Evolutionary conservation across 163 green algal species (phyloP), one percentile per base, ranked within the genome.

Genomic region (Chlamydomonas reinhardtii): DNA sequence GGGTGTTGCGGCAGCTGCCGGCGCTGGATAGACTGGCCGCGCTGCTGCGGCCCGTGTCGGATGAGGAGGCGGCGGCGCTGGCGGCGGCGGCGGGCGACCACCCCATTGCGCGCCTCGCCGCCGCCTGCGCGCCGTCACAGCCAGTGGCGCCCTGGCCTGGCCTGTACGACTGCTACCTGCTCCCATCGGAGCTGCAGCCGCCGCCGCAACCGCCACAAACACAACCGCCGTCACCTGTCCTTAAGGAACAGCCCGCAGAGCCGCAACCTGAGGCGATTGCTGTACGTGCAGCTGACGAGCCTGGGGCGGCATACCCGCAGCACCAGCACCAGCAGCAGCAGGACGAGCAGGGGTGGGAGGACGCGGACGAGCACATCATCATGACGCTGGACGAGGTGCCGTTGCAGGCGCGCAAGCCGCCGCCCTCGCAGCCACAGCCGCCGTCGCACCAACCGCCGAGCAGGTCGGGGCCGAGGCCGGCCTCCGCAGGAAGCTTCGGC

Each of bases 371-470:
- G 48, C 74, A 76, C 43, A n/a, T 85, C 11, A 43, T 76, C 19
- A 76, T 85, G 77, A 76, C 77, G 31, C 69, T 85, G 43, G 77
- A 85, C 48, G 77, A 61, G 4, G 69, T 79, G 61, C 79, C 79
- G 24, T 35, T 86, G 69, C 43, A 24, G 32, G 6, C 14, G 25
- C 69, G 79, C 52, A 78, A 54, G 69, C 34, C 62, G 32, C 34
- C 62, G 22, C 37, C 72, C 31, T 11, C 14, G 14, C 29, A 65
- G 12, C 27, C 14, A 2, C 29, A 65, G 12, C 27, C n/a, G 64
- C 39, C 32, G 27, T 31, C 31, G 24, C n/a, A 27, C 17, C 74
- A 4, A 56, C 74, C 31, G 15, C 52, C 27, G 19, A 39, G 29
- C 43, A 25, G 24, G 77, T 29, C 39, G n/a, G 20, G 20, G 77